These are phyloP conservation scores for Penicillium antarcticum DNA, from an alignment of 495 filamentous ascomycete species.

Conservation along the genomic window DNA sequence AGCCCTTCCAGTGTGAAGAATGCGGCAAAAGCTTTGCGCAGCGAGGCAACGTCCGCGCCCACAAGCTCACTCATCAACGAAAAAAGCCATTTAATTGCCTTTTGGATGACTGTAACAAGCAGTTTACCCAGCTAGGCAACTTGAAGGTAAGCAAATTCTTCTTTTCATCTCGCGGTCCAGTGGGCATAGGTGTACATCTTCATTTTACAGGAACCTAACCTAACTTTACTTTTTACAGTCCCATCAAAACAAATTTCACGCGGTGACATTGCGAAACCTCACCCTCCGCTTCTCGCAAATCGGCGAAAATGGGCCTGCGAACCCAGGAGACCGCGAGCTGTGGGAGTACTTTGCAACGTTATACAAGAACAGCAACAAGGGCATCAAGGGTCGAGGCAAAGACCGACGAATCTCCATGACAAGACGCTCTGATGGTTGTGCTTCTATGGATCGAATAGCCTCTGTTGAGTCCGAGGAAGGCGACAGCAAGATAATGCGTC, in stretches of 20 bases:
- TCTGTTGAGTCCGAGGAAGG: constrained; percentile 26
- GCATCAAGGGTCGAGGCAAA: constrained; percentile 89
- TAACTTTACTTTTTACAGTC: constrained; percentile 49
- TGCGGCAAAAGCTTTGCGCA: constrained; percentile 84
- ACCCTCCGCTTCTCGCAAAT: constrained; percentile 70
- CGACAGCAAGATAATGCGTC: constrained; percentile 12
- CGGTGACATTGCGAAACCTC: constrained; percentile 64
- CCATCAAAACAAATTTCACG: constrained; percentile 93
- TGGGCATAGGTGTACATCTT: neutral
- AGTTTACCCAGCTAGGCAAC: constrained; percentile 86
- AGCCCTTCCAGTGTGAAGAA: constrained; percentile 77
- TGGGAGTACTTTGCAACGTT: constrained; percentile 82
- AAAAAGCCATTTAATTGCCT: constrained; percentile 78
- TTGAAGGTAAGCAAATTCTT: constrained; percentile 59
- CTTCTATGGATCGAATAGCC: constrained; percentile 15
- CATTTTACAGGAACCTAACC: neutral
- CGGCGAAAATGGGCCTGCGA: constrained; percentile 58
- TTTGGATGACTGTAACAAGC: constrained; percentile 77
- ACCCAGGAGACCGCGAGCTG: constrained; percentile 68
- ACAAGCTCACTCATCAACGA: constrained; percentile 76
- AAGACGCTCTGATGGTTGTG: constrained; percentile 18
- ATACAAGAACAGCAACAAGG: constrained; percentile 94
- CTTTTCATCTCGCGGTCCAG: neutral
- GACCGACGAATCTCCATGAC: constrained; percentile 54
- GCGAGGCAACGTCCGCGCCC: constrained; percentile 81